Base-by-base conservation (phyloP, 2,329 filamentous ascomycete species). In the Thielaviopsis populi region DNA sequence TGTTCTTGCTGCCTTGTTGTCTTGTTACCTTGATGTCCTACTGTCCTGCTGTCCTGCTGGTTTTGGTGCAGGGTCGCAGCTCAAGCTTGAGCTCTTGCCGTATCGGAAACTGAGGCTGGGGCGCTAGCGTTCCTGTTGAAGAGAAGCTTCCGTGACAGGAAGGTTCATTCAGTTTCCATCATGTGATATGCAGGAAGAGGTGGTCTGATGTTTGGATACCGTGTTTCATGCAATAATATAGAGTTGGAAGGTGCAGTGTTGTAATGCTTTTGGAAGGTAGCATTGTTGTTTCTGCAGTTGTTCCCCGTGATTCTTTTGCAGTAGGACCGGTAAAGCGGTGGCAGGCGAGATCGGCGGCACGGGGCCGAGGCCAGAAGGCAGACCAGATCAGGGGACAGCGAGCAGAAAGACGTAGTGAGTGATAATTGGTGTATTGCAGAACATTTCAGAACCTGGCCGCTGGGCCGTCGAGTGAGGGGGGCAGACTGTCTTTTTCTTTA, bases 231-330 rank as follows among this genome's bases (percentile, higher is more conserved):
- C 17, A 56, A 19, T 30, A 56, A 33, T 3, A 54, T 33, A 37
- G 15, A 56, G 53, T 56, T 56, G 53, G 53, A 56, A 56, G 30
- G 53, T 30, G 17, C 53, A 37, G 53, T 15, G 53, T 56, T 56
- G 53, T 37, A 56, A 37, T 56, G 24, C 15, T n/a, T n/a, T n/a
- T 19, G 53, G 53, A 56, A 24, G 53, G 53, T 56, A n/a, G 53
- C n/a, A 56, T 56, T n/a, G 27, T 56, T 56, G 4, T 37, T 37
- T 37, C 24, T 37, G 53, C 53, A 37, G 15, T 8, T 56, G 53
- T 3, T 19, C 27, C 7, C 53, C 53, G 30, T 56, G 30, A 27
- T 56, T 37, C 15, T 15, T 33, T 37, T 30, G 2, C 11, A 37
- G 11, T 13, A 56, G 17, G 53, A 56, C 27, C 30, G 53, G 30